Conservation (phyloP, 148 eudicot genomes). For the Nepenthes mirabilis region DNA sequence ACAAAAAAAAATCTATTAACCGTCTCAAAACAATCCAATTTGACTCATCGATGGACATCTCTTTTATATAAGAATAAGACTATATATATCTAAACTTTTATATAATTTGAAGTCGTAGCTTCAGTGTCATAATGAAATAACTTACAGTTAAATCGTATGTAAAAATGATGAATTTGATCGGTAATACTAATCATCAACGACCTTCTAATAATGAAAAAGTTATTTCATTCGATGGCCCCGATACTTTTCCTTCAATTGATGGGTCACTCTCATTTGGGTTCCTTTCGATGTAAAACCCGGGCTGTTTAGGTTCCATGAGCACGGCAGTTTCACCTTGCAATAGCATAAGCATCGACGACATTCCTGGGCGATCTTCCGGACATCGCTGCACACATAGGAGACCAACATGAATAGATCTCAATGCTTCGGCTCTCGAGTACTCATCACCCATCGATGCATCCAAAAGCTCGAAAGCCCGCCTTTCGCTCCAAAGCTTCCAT, state of each 20-base stretch:
- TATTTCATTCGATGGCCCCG: no score
- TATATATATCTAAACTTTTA: no score
- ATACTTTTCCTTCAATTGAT: no score
- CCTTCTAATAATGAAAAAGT: no score
- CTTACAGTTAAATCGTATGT: neutral
- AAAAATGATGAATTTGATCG: no score
- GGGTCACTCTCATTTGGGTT: neutral
- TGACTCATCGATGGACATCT: no score
- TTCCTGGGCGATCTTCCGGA: slow-evolving; percentile 22
- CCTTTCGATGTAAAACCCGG: neutral
- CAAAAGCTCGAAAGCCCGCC: slow-evolving; percentile 4
- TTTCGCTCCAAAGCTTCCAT: slow-evolving; percentile 23
- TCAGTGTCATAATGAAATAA: no score
- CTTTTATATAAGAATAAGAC: no score
- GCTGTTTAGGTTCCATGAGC: neutral
- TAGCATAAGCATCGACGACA: slow-evolving; percentile 17
- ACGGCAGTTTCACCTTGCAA: slow-evolving; percentile 10
- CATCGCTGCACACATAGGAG: slow-evolving; percentile 23
- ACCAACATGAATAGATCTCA: slow-evolving; percentile 28
- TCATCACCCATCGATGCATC: slow-evolving; percentile 14
- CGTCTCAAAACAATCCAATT: no score
- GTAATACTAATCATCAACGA: no score
- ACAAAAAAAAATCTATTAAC: no score
- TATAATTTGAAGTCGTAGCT: no score
- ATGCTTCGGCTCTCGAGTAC: slow-evolving; percentile 8